Evolutionary conservation across 345 rosid genomes (phyloP).

Genomic region (Dipteronia dyeriana): DNA sequence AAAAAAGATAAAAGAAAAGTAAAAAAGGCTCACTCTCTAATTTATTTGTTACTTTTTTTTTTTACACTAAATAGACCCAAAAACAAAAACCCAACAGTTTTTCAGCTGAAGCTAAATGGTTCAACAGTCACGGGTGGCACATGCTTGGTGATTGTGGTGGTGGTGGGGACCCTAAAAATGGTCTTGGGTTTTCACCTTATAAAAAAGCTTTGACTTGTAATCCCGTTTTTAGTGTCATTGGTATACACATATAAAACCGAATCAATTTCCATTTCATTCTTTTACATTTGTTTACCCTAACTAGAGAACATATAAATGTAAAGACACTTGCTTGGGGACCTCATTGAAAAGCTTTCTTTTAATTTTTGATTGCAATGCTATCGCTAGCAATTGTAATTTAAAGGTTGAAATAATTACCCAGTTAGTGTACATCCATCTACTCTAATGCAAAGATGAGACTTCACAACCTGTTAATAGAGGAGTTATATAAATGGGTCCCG

Average conservation of each 20-base stretch:
- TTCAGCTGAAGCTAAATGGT: not conserved
- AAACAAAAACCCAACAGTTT: not conserved
- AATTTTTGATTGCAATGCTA: not conserved
- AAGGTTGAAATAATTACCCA: no score
- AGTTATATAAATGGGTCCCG: not conserved
- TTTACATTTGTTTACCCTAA: not conserved
- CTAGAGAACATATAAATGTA: not conserved
- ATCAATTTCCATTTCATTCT: no score
- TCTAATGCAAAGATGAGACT: not conserved
- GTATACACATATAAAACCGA: no score
- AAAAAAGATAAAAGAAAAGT: not conserved
- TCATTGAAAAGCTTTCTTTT: not conserved
- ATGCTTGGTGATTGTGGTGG: not conserved
- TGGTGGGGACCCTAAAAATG: not conserved
- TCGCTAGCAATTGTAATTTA: not conserved
- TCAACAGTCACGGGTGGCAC: not conserved
- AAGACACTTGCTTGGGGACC: not conserved
- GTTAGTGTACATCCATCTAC: no score
- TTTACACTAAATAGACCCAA: not conserved
- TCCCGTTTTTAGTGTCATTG: not conserved
- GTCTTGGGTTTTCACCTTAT: not conserved
- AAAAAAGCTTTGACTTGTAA: conserved; percentile 11
- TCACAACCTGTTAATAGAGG: not conserved
- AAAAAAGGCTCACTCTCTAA: not conserved
- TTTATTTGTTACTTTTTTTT: no score